phyloP scores from a whole-genome alignment of 495 filamentous ascomycete species.

The Penicillium maclennaniae region DNA sequence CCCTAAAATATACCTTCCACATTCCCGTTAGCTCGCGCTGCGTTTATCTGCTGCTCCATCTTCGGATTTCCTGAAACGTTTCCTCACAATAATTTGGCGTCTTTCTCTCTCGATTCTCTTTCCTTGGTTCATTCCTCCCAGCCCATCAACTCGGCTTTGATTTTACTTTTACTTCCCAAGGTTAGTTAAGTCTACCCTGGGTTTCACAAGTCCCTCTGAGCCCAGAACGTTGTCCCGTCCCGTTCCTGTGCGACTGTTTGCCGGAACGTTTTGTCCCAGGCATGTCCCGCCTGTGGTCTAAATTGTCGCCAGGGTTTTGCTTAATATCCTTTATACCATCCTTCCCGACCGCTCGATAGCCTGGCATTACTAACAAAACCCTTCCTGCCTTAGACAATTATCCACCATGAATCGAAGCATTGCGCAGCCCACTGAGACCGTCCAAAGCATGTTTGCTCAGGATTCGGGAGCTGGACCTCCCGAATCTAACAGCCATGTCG shows the following conservation, averaged over 20 bases:
- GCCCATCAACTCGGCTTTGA: constrained; percentile 1
- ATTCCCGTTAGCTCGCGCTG: constrained; percentile 10
- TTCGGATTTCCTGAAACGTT: too few relatives aligned
- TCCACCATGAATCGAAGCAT: constrained; percentile 25
- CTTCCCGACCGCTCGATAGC: too few relatives aligned
- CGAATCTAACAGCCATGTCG: constrained; percentile 11
- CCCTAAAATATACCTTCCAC: too few relatives aligned
- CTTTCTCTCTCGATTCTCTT: constrained; percentile 1
- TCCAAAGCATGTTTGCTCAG: constrained; percentile 21
- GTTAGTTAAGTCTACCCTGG: constrained; percentile 1
- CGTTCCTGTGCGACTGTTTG: background rate
- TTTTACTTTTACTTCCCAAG: constrained; percentile 6
- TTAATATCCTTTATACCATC: too few relatives aligned
- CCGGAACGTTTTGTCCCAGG: background rate
- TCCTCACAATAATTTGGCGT: constrained; percentile 4
- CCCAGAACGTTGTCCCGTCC: background rate
- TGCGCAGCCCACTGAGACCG: constrained; percentile 16
- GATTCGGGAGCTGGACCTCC: constrained; percentile 20
- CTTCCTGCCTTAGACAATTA: too few relatives aligned
- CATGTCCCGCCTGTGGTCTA: too few relatives aligned
- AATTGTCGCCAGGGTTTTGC: too few relatives aligned
- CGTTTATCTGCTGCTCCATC: background rate
- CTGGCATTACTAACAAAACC: background rate
- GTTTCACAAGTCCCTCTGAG: too few relatives aligned
- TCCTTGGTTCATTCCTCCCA: constrained; percentile 4